A percentile compares a stretch with the other conserved stretches of the same genome.
These are phyloP conservation scores for Larix kaempferi DNA, from an alignment of 75 land plant genomes.

Conservation along the genomic window DNA sequence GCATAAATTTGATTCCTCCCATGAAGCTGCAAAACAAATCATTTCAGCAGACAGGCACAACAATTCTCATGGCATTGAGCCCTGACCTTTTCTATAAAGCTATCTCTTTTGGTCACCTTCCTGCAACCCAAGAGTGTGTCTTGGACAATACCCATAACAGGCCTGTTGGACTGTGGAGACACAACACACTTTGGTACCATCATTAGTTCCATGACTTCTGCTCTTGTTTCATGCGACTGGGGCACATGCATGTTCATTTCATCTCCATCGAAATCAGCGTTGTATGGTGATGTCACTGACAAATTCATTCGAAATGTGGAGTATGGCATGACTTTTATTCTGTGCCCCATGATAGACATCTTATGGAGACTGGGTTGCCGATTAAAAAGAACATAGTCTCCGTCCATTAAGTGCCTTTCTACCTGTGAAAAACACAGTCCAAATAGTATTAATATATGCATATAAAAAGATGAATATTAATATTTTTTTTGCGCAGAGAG, in stretches of 20 bases:
- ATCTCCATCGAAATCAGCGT: slow-evolving; percentile 99
- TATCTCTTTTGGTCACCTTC: slow-evolving; percentile 96
- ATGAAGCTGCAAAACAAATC: not conserved
- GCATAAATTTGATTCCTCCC: not conserved
- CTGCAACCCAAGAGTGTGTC: slow-evolving; percentile 98
- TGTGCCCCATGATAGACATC: slow-evolving; percentile 99
- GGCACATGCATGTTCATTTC: slow-evolving; percentile 99
- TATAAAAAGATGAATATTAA: not conserved
- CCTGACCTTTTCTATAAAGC: slow-evolving; percentile 91
- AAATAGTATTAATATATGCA: not conserved
- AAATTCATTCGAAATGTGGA: slow-evolving; percentile 97
- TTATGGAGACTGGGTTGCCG: slow-evolving; percentile 99
- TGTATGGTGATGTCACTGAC: slow-evolving; percentile 98
- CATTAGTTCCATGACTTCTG: slow-evolving; percentile 96
- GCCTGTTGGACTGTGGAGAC: slow-evolving; percentile 93
- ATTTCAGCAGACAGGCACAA: not conserved
- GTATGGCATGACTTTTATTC: slow-evolving; percentile 97
- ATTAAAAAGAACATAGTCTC: slow-evolving; percentile 96
- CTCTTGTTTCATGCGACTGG: slow-evolving; percentile 97
- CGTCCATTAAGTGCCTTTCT: slow-evolving; percentile 92
- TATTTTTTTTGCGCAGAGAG: too few relatives aligned
- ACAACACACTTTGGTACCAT: slow-evolving; percentile 99
- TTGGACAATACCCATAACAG: slow-evolving; percentile 99
- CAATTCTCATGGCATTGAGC: too few relatives aligned
- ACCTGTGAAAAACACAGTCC: slow-evolving; percentile 49